Conservation (phyloP, 2,329 filamentous ascomycete genomes). For the Harringtonia aguacate region DNA sequence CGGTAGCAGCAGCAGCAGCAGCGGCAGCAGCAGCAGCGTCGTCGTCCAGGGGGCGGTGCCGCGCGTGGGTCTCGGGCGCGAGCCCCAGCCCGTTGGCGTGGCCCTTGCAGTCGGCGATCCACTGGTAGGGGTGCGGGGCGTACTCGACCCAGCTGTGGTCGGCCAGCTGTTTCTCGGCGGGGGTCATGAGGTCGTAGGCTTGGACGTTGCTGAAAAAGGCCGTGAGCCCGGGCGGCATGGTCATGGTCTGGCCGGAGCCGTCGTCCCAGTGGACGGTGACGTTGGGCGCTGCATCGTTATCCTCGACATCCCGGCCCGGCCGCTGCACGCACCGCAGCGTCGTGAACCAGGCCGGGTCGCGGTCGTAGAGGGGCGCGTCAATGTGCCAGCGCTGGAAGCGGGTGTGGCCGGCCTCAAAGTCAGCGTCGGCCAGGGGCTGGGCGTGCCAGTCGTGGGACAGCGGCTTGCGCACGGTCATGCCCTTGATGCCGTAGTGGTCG, state of each 20-base stretch:
- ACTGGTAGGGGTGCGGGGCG: conserved; percentile 31
- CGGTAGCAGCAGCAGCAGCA: too few relatives aligned
- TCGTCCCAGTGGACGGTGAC: conserved; percentile 19
- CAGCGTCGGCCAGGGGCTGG: conserved; percentile 18
- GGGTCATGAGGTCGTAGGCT: conserved; percentile 27
- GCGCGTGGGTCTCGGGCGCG: conserved; percentile 24
- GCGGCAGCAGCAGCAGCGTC: too few relatives aligned
- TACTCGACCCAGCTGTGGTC: conserved; percentile 36
- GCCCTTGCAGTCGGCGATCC: conserved; percentile 29
- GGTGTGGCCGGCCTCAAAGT: conserved; percentile 28
- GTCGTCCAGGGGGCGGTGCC: too few relatives aligned
- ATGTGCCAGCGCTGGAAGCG: conserved; percentile 38
- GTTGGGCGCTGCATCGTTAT: conserved; percentile 22
- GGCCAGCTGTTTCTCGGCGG: conserved; percentile 27
- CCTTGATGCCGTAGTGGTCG: conserved; percentile 31
- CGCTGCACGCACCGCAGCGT: conserved; percentile 26
- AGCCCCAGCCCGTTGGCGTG: conserved; percentile 29
- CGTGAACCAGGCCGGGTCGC: conserved; percentile 19
- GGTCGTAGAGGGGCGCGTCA: conserved; percentile 32
- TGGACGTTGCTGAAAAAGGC: conserved; percentile 32
- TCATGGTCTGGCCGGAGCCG: conserved; percentile 26
- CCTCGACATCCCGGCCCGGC: conserved; percentile 19
- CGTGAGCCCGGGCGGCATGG: conserved; percentile 29
- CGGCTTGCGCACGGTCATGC: conserved; percentile 19
- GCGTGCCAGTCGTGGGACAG: conserved; percentile 28